phyloP scores from a whole-genome alignment of 148 eudicot genomes.

The Gaultheria prostrata region DNA sequence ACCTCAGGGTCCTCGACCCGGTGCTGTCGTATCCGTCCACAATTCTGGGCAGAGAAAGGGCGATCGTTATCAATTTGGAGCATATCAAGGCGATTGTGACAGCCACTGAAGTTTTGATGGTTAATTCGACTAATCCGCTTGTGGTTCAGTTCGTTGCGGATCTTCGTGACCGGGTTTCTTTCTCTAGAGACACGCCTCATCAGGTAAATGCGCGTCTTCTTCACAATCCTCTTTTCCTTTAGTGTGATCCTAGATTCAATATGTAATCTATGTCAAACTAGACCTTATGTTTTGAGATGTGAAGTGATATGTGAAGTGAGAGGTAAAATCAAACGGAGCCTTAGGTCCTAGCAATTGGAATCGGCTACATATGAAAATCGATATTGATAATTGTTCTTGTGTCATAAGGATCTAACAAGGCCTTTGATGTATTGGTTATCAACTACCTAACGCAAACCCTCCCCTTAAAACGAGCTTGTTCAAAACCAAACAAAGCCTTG shows the following conservation, averaged over 20 bases:
- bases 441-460: no score
- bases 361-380: no score
- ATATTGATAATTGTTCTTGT: no score
- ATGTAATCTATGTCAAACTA: no score
- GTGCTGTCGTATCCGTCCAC: slow-evolving; percentile 53
- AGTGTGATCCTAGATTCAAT: not conserved
- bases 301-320: no score
- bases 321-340: no score
- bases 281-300: no score
- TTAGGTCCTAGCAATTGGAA: no score
- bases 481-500: no score
- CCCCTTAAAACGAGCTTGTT: no score
- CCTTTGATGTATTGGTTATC: no score
- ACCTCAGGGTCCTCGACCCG: slow-evolving; percentile 49
- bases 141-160: slow-evolving; percentile 43
- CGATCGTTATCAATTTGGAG: slow-evolving; percentile 57
- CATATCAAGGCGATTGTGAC: slow-evolving; percentile 61
- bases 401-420: no score
- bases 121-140: slow-evolving; percentile 42
- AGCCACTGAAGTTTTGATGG: slow-evolving; percentile 50
- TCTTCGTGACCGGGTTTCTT: slow-evolving; percentile 30
- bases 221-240: not conserved
- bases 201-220: slow-evolving; percentile 3
- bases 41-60: slow-evolving; percentile 55
- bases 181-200: slow-evolving; percentile 1